Evolutionary conservation across 2,329 filamentous ascomycete genomes (phyloP), one percentile per base, ranked within the genome.

Genomic region (Capronia epimyces): DNA sequence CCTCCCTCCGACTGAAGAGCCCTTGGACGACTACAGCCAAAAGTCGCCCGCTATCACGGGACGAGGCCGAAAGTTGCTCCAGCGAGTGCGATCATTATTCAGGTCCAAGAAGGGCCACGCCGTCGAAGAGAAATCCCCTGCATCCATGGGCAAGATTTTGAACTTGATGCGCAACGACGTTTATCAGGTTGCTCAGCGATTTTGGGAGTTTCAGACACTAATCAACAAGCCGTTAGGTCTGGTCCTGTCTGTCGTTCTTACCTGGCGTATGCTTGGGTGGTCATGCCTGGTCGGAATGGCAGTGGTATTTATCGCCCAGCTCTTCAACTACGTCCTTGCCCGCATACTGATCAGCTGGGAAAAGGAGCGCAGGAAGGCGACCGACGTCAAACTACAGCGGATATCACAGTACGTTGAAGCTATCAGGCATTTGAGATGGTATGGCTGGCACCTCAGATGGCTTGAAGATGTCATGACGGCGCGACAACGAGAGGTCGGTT

Each of bases 81-180:
- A 34, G 3, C 46, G 44, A 16, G 36, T 42, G 8, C 34, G 24
- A 34, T 29, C 55, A 16, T 43, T 46, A 6, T 48, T 56, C 18
- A 37, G 20, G 5, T 32, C 15, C n/a, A 41, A 29, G 10, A 61
- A 65, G 8, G 54, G 56, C 47, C 65, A 62, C 3, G 18, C 32
- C 54, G 31, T 50, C 31, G 44, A 43, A 48, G 8, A 63, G 60
- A 51, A 63, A 39, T 76, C 77, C 49, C 79, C 85, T 1, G 88
- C 89, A 0, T 89, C 87, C 0, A 91, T 90, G 69, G 89, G 89
- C 6, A 95, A 95, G 64, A 93, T 95, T 45, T 78, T 95, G 54
- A 95, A 95, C 61, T 69, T 95, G 1, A 86, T 95, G 74, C 83
- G 88, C 31, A 76, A 76, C 52, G 87, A 93, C 65, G 87, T 86